phyloP scores from a whole-genome alignment of 768 basidiomycete genomes.

The Lyophyllum shimeji region DNA sequence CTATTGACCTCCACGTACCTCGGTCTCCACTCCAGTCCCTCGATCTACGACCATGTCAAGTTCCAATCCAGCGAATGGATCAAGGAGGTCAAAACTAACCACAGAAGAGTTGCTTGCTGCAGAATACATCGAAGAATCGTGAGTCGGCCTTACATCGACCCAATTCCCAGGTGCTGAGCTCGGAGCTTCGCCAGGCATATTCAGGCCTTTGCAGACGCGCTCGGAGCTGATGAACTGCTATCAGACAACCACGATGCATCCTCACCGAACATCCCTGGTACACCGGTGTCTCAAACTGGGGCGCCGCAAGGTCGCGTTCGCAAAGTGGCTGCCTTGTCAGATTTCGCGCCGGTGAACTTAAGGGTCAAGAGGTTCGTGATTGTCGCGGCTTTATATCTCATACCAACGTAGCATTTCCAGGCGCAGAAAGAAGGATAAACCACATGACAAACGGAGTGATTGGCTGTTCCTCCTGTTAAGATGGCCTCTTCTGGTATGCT shows the following conservation, averaged over 20 bases:
- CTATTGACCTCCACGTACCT: neutral
- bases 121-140: slow-evolving; percentile 77
- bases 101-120: slow-evolving; percentile 37
- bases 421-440: slow-evolving; percentile 33
- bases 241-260: slow-evolving; percentile 33
- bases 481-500: slow-evolving; percentile 86
- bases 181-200: slow-evolving; percentile 43
- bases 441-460: slow-evolving; percentile 63
- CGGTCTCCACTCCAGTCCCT: neutral
- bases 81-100: neutral
- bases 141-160: slow-evolving; percentile 23
- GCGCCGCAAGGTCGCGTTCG: slow-evolving; percentile 47
- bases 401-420: slow-evolving; percentile 10
- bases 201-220: slow-evolving; percentile 73
- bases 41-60: neutral
- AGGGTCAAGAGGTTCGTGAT: slow-evolving; percentile 67
- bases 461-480: slow-evolving; percentile 76
- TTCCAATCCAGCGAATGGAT: neutral
- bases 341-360: slow-evolving; percentile 89
- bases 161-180: slow-evolving; percentile 1
- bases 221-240: slow-evolving; percentile 57
- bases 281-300: slow-evolving; percentile 27
- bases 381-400: neutral
- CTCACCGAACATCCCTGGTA: slow-evolving; percentile 40
- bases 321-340: slow-evolving; percentile 81